phyloP scores from a whole-genome alignment of 2,329 filamentous ascomycete genomes.

The Pseudopyricularia javanii region DNA sequence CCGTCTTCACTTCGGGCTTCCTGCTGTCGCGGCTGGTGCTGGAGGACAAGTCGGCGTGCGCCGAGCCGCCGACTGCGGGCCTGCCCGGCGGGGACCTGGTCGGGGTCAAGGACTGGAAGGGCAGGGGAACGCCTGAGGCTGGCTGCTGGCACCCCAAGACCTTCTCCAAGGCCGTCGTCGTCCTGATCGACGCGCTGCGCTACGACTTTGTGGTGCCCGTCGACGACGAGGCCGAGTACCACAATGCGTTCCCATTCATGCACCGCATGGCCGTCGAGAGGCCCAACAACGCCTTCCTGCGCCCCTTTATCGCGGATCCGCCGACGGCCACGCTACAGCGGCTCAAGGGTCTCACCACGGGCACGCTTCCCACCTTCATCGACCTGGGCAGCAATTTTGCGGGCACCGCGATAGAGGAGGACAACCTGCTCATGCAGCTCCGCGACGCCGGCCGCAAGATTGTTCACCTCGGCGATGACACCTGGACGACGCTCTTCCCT shows the following conservation, averaged over 20 bases:
- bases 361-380: conserved; percentile 87
- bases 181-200: conserved; percentile 84
- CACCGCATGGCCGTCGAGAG: conserved; percentile 66
- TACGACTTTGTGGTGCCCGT: conserved; percentile 95
- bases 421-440: conserved; percentile 61
- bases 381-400: conserved; percentile 93
- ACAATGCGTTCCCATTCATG: conserved; percentile 77
- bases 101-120: conserved; percentile 21
- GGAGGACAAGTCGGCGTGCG: conserved; percentile 62
- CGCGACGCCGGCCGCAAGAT: conserved; percentile 56
- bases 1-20: conserved; percentile 91
- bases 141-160: conserved; percentile 96
- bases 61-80: conserved; percentile 39
- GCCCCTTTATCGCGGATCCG: conserved; percentile 94
- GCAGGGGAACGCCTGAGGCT: conserved; percentile 31
- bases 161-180: conserved; percentile 81
- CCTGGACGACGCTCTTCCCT: conserved; percentile 88
- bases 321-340: conserved; percentile 88
- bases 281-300: conserved; percentile 74
- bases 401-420: conserved; percentile 89
- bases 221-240: conserved; percentile 48
- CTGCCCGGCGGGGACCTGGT: conserved; percentile 22
- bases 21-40: conserved; percentile 76
- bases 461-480: conserved; percentile 94
- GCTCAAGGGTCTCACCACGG: conserved; percentile 87